Evolutionary conservation across 768 basidiomycete species (phyloP).

Genomic region (Pleurotus djamor): DNA sequence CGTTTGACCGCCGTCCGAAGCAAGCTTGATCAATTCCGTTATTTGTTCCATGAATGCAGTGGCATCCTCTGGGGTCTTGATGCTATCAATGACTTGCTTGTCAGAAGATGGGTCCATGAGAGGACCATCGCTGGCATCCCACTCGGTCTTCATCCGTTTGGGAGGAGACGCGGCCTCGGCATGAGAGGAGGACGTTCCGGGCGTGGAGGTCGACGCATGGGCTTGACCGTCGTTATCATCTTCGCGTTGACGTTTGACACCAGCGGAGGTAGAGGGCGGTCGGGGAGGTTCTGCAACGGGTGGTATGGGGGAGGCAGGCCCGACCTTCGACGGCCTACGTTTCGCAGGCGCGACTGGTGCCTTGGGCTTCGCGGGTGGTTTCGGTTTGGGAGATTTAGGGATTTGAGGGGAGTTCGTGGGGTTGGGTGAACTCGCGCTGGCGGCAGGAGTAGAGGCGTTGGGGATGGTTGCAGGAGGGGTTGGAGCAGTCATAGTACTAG

Average conservation of each 20-base stretch:
- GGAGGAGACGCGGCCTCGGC: conserved; percentile 62
- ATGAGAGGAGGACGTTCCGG: conserved; percentile 19
- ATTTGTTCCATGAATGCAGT: conserved; percentile 59
- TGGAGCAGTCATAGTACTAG: conserved; percentile 25
- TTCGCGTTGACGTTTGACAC: conserved; percentile 46
- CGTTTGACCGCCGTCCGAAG: conserved; percentile 42
- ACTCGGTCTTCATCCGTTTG: conserved; percentile 71
- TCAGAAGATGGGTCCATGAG: conserved; percentile 47
- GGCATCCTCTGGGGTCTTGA: conserved; percentile 71
- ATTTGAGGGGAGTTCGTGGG: conserved; percentile 59
- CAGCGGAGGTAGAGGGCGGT: neutral
- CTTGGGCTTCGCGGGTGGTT: conserved; percentile 46
- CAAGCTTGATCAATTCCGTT: conserved; percentile 59
- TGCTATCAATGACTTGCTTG: conserved; percentile 41
- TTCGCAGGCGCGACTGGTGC: conserved; percentile 13
- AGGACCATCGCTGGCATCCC: conserved; percentile 71
- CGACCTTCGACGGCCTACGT: conserved; percentile 27
- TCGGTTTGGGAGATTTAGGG: conserved; percentile 71
- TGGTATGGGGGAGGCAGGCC: conserved; percentile 13
- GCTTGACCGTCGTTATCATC: conserved; percentile 34
- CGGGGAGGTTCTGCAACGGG: conserved; percentile 24
- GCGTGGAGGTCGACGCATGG: conserved; percentile 11
- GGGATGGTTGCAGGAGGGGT: conserved; percentile 45
- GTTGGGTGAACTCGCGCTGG: conserved; percentile 51
- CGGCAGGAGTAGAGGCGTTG: conserved; percentile 36